Conservation (phyloP, 139 green algal species). For the Chlorella sp. region DNA sequence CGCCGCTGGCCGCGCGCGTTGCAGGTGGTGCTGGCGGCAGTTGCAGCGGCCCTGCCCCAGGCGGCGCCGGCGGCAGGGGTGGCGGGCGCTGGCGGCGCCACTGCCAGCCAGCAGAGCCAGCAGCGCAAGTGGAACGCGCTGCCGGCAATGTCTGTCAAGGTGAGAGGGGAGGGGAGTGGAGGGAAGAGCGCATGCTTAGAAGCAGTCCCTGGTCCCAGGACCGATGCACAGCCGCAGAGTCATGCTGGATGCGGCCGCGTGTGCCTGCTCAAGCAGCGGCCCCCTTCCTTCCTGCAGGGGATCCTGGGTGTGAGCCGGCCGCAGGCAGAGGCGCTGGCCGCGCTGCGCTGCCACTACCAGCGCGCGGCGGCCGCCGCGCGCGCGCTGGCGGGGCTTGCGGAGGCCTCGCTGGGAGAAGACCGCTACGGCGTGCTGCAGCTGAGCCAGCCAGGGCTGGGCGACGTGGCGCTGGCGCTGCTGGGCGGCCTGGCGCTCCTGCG, state of each 20-base stretch:
- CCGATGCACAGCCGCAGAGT: too few species aligned
- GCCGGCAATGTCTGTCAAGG: constrained; percentile 20
- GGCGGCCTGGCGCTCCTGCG: constrained; percentile 15
- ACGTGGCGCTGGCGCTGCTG: constrained; percentile 36
- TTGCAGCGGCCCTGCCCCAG: constrained; percentile 13
- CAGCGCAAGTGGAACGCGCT: constrained; percentile 38
- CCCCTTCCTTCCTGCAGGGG: neutral
- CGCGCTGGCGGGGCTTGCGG: constrained; percentile 20
- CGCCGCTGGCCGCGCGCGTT: neutral
- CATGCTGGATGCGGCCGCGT: too few species aligned
- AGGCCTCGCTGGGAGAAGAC: constrained; percentile 26
- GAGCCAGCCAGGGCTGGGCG: constrained; percentile 16
- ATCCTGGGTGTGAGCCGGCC: neutral
- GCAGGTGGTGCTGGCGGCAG: constrained; percentile 1
- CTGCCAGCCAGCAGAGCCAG: neutral
- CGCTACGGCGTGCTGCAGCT: constrained; percentile 43
- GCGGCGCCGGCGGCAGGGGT: neutral
- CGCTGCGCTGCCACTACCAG: constrained; percentile 21
- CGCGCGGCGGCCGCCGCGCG: neutral
- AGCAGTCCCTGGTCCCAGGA: neutral
- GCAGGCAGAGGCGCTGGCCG: constrained; percentile 8
- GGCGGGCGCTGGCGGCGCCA: neutral
- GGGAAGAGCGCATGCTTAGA: neutral
- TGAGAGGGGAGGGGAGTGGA: neutral
- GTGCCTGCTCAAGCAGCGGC: neutral